A percentile compares a stretch with the other conserved stretches of the same genome.
Evolutionary conservation across 495 filamentous ascomycete species (phyloP).

Genomic region (Penicillium herquei): DNA sequence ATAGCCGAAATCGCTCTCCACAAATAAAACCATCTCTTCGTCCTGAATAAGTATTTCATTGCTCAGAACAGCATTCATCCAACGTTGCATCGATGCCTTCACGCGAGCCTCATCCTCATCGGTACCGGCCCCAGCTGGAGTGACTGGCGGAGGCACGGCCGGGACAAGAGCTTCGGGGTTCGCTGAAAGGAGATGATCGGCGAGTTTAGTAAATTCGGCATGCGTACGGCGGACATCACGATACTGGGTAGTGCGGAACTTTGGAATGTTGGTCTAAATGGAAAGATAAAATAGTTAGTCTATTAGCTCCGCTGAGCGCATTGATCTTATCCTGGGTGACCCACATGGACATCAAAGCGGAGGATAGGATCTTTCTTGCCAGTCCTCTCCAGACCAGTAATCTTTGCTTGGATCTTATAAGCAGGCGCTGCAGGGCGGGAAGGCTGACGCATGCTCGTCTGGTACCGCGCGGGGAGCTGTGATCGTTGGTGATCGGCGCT

Average conservation of each 20-base stretch:
- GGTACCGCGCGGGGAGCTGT: slow-evolving; percentile 48
- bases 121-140: slow-evolving; percentile 91
- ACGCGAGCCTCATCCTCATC: slow-evolving; percentile 93
- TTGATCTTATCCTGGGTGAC: slow-evolving; percentile 21
- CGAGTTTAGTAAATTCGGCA: slow-evolving; percentile 92
- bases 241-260: slow-evolving; percentile 96
- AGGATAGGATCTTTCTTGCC: slow-evolving; percentile 95
- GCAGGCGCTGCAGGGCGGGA: slow-evolving; percentile 49
- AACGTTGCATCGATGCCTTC: slow-evolving; percentile 85
- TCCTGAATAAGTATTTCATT: slow-evolving; percentile 93
- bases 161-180: slow-evolving; percentile 98
- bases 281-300: neutral
- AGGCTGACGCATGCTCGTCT: slow-evolving; percentile 43
- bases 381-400: slow-evolving; percentile 87
- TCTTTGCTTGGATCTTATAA: slow-evolving; percentile 88
- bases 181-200: slow-evolving; percentile 89
- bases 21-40: slow-evolving; percentile 94
- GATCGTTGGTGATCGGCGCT: slow-evolving; percentile 47
- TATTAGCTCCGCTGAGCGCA: neutral
- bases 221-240: slow-evolving; percentile 94
- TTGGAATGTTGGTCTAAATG: slow-evolving; percentile 88
- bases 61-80: slow-evolving; percentile 87
- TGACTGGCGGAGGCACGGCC: slow-evolving; percentile 87
- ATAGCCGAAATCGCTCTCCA: slow-evolving; percentile 98
- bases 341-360: slow-evolving; percentile 94